Evolutionary conservation across 1,284 basidiomycete genomes (phyloP).

Genomic region (Sutorius eximius): DNA sequence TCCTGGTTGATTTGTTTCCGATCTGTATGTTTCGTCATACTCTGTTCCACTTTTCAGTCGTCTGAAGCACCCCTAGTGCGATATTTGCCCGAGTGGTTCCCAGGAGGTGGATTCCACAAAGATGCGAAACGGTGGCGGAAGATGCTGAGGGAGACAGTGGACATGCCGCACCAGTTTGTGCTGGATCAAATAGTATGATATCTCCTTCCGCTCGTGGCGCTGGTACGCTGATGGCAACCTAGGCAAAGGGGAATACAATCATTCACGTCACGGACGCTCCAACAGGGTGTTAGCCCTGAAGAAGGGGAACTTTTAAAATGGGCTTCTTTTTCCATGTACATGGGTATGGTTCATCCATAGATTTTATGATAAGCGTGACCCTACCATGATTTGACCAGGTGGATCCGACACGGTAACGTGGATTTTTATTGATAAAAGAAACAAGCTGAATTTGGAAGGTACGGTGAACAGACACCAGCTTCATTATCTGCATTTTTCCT

Average conservation of each 20-base stretch:
- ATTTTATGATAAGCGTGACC: no score
- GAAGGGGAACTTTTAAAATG: conserved; percentile 6
- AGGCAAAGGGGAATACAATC: conserved; percentile 43
- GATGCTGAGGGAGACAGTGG: conserved; percentile 34
- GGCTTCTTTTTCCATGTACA: conserved; percentile 14
- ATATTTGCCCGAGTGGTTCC: conserved; percentile 34
- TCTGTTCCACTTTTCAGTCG: no score
- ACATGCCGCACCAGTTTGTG: conserved; percentile 40
- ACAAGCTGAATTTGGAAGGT: no score
- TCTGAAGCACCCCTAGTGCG: conserved; percentile 25
- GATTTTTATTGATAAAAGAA: no score
- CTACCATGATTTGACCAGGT: no score
- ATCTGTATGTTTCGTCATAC: conserved; percentile 17
- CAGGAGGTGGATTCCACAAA: conserved; percentile 45
- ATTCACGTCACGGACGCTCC: conserved; percentile 30
- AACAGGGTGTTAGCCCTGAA: conserved; percentile 2
- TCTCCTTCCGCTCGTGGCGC: neutral
- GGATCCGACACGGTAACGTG: no score
- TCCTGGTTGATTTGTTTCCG: conserved; percentile 31
- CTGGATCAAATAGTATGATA: conserved; percentile 39
- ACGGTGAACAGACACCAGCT: conserved; percentile 34
- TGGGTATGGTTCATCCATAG: conserved; percentile 9
- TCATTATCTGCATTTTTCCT: conserved; percentile 30
- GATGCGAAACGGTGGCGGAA: conserved; percentile 39
- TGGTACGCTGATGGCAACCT: neutral